Conservation (phyloP, 2,329 filamentous ascomycete genomes). For the Diaporthe citriasiana region DNA sequence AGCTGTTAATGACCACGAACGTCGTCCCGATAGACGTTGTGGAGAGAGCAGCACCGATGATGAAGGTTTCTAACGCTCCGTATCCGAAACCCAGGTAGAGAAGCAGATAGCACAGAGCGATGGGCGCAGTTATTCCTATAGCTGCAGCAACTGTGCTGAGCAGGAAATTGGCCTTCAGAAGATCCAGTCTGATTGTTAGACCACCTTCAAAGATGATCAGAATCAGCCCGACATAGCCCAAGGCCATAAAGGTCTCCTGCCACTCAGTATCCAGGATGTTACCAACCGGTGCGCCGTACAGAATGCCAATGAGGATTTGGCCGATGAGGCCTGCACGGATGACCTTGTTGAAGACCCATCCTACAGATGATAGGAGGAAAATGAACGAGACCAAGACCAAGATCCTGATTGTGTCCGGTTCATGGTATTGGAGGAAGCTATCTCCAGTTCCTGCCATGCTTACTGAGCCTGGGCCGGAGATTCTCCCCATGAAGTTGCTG, state of each 20-base stretch:
- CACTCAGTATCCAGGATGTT: constrained; percentile 58
- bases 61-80: constrained; percentile 44
- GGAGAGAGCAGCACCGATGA: constrained; percentile 37
- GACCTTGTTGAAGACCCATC: constrained; percentile 57
- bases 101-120: constrained; percentile 59
- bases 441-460: constrained; percentile 15
- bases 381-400: constrained; percentile 61
- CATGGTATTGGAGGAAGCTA: constrained; percentile 56
- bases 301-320: constrained; percentile 61
- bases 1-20: constrained; percentile 51
- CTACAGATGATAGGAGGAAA: constrained; percentile 57
- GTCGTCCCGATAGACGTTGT: constrained; percentile 42
- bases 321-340: constrained; percentile 62
- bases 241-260: constrained; percentile 61
- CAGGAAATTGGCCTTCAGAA: constrained; percentile 60
- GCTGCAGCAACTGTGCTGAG: constrained; percentile 58
- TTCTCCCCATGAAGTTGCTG: background rate
- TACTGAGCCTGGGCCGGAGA: background rate
- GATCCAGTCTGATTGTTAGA: constrained; percentile 59
- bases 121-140: constrained; percentile 61
- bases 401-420: constrained; percentile 55
- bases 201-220: constrained; percentile 67
- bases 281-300: constrained; percentile 61
- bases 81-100: constrained; percentile 60
- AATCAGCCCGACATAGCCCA: constrained; percentile 64